Percentiles rank a stretch among this genome's conserved stretches.
Conservation (phyloP, 352 stramenopile genomes). For the Pythium scleroteichum region DNA sequence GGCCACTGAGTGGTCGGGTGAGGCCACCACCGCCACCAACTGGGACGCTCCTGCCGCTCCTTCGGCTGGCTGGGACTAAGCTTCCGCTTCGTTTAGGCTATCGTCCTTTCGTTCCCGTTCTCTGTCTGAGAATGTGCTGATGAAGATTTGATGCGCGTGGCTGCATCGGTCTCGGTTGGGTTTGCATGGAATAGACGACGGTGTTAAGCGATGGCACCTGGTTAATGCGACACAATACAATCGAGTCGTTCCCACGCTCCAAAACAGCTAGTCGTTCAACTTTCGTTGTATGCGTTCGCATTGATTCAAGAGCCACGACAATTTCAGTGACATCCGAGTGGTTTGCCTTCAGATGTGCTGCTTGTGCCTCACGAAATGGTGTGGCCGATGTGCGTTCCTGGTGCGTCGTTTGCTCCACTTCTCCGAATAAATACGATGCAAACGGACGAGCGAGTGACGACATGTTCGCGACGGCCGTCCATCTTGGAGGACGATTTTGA, state of each 20-base stretch:
- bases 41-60: conserved; percentile 56
- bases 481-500: too few relatives aligned
- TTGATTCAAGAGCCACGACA: too few relatives aligned
- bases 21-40: conserved; percentile 50
- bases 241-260: conserved; percentile 12
- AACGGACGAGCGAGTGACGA: too few relatives aligned
- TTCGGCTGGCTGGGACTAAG: conserved; percentile 83
- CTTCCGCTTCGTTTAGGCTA: conserved; percentile 18
- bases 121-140: conserved; percentile 25
- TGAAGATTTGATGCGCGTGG: conserved; percentile 14
- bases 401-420: too few relatives aligned
- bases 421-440: too few relatives aligned
- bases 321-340: too few relatives aligned
- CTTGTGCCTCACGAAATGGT: too few relatives aligned
- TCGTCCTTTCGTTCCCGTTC: conserved; percentile 6
- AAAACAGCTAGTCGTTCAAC: not conserved
- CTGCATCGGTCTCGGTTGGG: conserved; percentile 16
- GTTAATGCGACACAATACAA: conserved; percentile 84
- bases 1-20: conserved; percentile 76
- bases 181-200: conserved; percentile 92
- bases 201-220: conserved; percentile 92
- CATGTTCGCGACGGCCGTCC: too few relatives aligned
- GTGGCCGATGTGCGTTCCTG: too few relatives aligned
- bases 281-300: not conserved
- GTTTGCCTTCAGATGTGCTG: too few relatives aligned